A percentile compares a stretch with the other conserved stretches of the same genome.
Evolutionary conservation across 768 basidiomycete genomes (phyloP).

Genomic region (Mycena capillaripes): DNA sequence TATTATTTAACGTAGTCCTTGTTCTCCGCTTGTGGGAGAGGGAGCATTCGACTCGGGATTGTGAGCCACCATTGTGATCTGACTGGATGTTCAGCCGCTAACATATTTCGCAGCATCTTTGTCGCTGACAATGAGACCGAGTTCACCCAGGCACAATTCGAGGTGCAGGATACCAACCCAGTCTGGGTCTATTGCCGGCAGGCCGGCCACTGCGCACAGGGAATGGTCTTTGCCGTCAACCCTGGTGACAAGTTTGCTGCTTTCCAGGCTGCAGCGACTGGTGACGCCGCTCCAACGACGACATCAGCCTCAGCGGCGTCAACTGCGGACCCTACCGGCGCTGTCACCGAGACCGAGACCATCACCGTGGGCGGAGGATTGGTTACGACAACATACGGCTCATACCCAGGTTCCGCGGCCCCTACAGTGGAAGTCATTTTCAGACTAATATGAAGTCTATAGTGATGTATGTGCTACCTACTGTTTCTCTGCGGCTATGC

Average conservation of each 20-base stretch:
- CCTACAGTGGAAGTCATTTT: too few species aligned
- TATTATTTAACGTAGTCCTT: constrained; percentile 51
- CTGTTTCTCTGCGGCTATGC: too few species aligned
- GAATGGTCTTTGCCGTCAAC: constrained; percentile 80
- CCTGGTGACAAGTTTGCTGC: constrained; percentile 66
- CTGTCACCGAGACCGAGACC: constrained; percentile 53
- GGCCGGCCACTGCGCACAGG: constrained; percentile 64
- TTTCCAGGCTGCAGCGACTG: constrained; percentile 69
- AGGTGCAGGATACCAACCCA: constrained; percentile 58
- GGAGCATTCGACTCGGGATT: constrained; percentile 73
- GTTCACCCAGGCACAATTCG: constrained; percentile 62
- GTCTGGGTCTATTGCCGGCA: constrained; percentile 75
- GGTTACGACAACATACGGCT: constrained; percentile 45
- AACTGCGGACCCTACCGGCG: constrained; percentile 39
- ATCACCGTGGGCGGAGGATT: constrained; percentile 45
- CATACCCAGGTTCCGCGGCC: constrained; percentile 37
- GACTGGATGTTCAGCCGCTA: constrained; percentile 1
- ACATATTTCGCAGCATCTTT: constrained; percentile 52
- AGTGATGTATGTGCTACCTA: too few species aligned
- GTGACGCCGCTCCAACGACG: constrained; percentile 22
- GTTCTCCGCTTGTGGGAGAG: constrained; percentile 43
- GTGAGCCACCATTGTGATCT: constrained; percentile 51
- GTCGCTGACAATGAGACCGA: constrained; percentile 57
- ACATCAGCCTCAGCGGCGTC: constrained; percentile 40
- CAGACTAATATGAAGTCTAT: too few species aligned